Base-by-base conservation (phyloP, 257 asterid species). In the Striga asiatica region DNA sequence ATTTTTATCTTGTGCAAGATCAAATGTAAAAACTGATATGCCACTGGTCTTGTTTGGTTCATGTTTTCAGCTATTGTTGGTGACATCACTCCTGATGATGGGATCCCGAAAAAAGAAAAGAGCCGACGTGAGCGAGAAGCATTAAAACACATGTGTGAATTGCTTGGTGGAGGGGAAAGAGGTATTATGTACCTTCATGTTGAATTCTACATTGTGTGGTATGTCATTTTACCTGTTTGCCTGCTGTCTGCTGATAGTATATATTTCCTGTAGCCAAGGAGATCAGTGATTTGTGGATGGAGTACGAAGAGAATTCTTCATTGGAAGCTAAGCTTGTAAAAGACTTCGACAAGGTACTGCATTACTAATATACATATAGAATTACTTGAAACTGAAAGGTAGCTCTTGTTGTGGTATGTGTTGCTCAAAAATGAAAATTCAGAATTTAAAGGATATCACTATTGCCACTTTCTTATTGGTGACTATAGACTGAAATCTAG, bases 271-370 rank as follows among this genome's bases (percentile, higher is more conserved):
- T 80, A 91, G 98, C 98, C 41, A 75, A 87, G 74, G 98, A 91
- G 78, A 82, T 91, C 38, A 65, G 69, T 53, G 92, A 91, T 41
- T 76, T 91, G 71, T 91, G 96, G 96, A 71, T 74, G 83, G 98
- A 91, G 78, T 91, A 91, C 66, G 98, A 91, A 66, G 81, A 75
- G 38, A 87, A 81, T 59, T 66, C 89, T 62, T 80, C 98, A 2
- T 37, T 76, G 70, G 98, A 91, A 82, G 96, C 98, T 61, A 91
- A 91, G 79, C 71, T 91, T 69, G 98, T 91, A 32, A 91, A 91
- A 69, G 98, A 87, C 65, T 83, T 91, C 31, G 98, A 91, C 76
- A 91, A 91, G 95, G 98, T 91, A 82, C 48, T 42, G 5, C 20
- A 6, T 14, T n/a, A n/a, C n/a, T n/a, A n/a, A 17, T 5, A 6